Percentiles rank a stretch among this genome's conserved stretches.
These are phyloP conservation scores for Neurospora crassa DNA, from an alignment of 2,329 filamentous ascomycete genomes.

Conservation along the genomic window DNA sequence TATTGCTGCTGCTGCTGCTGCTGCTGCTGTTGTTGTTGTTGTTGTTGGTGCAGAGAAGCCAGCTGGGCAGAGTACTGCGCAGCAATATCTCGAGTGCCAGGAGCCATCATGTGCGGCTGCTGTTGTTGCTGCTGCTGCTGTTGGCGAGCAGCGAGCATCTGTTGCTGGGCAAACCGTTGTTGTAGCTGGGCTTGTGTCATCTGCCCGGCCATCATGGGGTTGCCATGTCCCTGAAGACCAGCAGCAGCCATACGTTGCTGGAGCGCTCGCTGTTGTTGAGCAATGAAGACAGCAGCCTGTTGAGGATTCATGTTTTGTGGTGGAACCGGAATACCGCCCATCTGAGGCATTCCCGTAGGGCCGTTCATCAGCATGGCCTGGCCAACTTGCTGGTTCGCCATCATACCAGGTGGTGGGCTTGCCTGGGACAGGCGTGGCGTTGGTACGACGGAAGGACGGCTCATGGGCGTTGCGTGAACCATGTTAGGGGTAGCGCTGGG, in stretches of 20 bases:
- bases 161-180: conserved; percentile 17
- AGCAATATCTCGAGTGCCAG: conserved; percentile 9
- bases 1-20: conserved; percentile 16
- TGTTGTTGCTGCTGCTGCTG: conserved; percentile 1
- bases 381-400: conserved; percentile 44
- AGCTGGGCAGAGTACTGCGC: conserved; percentile 10
- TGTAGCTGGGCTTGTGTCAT: conserved; percentile 6
- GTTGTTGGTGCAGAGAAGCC: conserved; percentile 29
- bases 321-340: conserved; percentile 17
- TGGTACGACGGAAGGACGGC: conserved; percentile 35
- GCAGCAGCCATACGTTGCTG: conserved; percentile 32
- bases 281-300: conserved; percentile 32
- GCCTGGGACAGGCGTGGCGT: conserved; percentile 55
- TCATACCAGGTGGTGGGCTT: conserved; percentile 51
- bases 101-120: conserved; percentile 16
- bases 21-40: conserved; percentile 25
- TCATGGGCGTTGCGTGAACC: conserved; percentile 50
- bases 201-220: conserved; percentile 30
- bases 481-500: conserved; percentile 53
- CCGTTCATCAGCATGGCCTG: conserved; percentile 44
- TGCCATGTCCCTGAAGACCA: conserved; percentile 21
- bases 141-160: conserved; percentile 24
- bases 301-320: conserved; percentile 19
- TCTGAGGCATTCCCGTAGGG: conserved; percentile 28
- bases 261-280: conserved; percentile 36